Percentiles rank a stretch among this genome's conserved stretches.
phyloP scores from a whole-genome alignment of 306 rosid species.

The Quillaja saponaria region DNA sequence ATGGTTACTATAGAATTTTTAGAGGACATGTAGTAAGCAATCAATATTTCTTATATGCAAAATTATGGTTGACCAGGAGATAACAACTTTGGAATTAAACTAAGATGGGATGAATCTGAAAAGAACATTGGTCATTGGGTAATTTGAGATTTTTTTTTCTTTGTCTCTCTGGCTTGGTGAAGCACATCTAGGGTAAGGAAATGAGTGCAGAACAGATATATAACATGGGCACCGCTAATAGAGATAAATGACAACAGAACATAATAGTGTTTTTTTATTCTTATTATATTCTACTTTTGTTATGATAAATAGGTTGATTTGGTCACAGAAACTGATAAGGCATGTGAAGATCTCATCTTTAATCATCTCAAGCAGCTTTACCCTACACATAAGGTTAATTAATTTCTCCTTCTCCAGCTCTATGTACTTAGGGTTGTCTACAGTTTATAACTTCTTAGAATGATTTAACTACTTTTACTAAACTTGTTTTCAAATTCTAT shows the following conservation, averaged over 20 bases:
- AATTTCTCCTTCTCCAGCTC: slow-evolving; percentile 6
- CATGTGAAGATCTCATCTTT: slow-evolving; percentile 87
- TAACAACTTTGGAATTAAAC: background rate
- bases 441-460: background rate
- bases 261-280: background rate
- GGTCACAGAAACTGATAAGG: slow-evolving; percentile 99
- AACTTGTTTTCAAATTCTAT: background rate
- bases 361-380: slow-evolving; percentile 72
- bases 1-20: background rate
- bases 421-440: background rate
- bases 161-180: too few species aligned
- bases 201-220: too few species aligned
- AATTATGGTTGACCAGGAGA: background rate
- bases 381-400: slow-evolving; percentile 81
- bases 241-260: background rate
- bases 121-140: too few species aligned
- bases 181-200: too few species aligned
- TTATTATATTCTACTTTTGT: slow-evolving; percentile 13
- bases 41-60: background rate
- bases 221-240: slow-evolving; percentile 9
- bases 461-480: background rate
- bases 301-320: slow-evolving; percentile 76
- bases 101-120: background rate
- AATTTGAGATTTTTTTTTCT: too few species aligned
- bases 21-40: background rate